Evolutionary conservation across 768 basidiomycete species (phyloP).

Genomic region (Phylloporus sp.): DNA sequence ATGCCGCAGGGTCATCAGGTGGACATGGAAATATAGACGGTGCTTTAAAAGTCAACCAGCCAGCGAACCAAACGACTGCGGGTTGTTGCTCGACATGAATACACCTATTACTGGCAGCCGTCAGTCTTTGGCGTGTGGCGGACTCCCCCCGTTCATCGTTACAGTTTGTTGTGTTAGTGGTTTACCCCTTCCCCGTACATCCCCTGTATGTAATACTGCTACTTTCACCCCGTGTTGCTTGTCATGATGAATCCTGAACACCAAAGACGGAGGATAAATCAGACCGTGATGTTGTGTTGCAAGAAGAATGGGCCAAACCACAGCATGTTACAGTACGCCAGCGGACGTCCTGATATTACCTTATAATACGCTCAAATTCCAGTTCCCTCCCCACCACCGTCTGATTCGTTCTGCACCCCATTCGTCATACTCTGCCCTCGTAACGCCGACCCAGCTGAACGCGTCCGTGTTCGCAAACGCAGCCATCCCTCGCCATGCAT

Average conservation of each 20-base stretch:
- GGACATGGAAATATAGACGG: slow-evolving; percentile 44
- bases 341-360: too few relatives aligned
- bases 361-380: slow-evolving; percentile 44
- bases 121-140: slow-evolving; percentile 4
- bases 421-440: slow-evolving; percentile 83
- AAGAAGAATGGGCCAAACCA: too few relatives aligned
- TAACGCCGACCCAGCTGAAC: slow-evolving; percentile 57
- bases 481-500: slow-evolving; percentile 95
- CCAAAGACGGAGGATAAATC: background rate
- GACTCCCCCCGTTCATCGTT: slow-evolving; percentile 3
- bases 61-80: slow-evolving; percentile 39
- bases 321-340: too few relatives aligned
- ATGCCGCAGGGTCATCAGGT: slow-evolving; percentile 41
- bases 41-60: slow-evolving; percentile 65
- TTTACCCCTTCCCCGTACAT: slow-evolving; percentile 1
- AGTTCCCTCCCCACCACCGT: slow-evolving; percentile 92
- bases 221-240: background rate
- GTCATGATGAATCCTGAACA: background rate
- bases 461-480: slow-evolving; percentile 57
- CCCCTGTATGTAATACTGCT: background rate
- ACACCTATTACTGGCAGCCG: background rate
- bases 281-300: background rate
- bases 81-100: slow-evolving; percentile 55
- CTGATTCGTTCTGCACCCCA: slow-evolving; percentile 83
- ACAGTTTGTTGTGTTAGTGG: slow-evolving; percentile 8